Conservation (phyloP, 352 stramenopile species). For the Thalassiosira mediterranea region DNA sequence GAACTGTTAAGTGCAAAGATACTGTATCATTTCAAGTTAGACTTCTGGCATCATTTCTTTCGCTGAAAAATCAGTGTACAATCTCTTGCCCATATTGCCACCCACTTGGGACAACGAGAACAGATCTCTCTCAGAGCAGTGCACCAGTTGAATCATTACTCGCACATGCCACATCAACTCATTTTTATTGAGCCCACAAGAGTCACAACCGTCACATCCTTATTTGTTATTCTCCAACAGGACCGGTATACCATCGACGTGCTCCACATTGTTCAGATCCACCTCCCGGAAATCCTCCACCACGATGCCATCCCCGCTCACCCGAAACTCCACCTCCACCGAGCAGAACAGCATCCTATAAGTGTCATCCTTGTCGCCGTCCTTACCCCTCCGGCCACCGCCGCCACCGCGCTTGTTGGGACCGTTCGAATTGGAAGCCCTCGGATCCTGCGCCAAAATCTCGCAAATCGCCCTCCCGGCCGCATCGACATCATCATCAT, state of each 20-base stretch:
- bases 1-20: too few species aligned
- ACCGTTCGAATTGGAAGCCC: conserved; percentile 65
- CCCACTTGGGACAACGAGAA: too few species aligned
- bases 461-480: conserved; percentile 58
- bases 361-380: not conserved
- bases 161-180: too few species aligned
- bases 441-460: conserved; percentile 74
- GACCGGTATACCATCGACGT: conserved; percentile 51
- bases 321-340: conserved; percentile 46
- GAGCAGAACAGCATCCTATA: conserved; percentile 55
- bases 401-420: conserved; percentile 57
- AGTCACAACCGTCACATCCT: too few species aligned
- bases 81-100: too few species aligned
- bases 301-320: conserved; percentile 15
- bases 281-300: conserved; percentile 36
- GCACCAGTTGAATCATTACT: too few species aligned
- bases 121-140: too few species aligned
- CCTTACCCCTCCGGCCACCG: conserved; percentile 13
- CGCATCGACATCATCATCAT: conserved; percentile 43
- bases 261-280: conserved; percentile 26
- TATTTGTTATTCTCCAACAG: too few species aligned
- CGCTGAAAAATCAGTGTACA: too few species aligned
- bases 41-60: too few species aligned
- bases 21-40: too few species aligned
- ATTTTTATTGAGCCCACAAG: too few species aligned